phyloP scores from a whole-genome alignment of 2,329 filamentous ascomycete genomes.

The Ascochyta pisi region DNA sequence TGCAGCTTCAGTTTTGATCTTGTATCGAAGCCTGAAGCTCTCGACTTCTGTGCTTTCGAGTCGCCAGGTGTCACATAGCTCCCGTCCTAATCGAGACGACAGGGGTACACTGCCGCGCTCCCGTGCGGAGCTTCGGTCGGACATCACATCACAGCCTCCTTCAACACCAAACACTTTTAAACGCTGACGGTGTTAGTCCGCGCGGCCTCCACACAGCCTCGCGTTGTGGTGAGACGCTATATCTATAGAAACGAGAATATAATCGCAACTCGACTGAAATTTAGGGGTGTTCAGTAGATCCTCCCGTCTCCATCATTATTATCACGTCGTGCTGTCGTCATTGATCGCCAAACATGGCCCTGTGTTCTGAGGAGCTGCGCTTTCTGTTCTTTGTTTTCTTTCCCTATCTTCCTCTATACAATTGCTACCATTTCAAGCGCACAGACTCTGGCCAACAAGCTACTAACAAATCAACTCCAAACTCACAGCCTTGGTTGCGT shows the following conservation, averaged over 20 bases:
- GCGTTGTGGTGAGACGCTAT: background rate
- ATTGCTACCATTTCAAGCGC: constrained; percentile 20
- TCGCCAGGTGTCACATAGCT: constrained; percentile 36
- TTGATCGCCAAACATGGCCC: constrained; percentile 28
- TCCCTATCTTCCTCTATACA: constrained; percentile 37
- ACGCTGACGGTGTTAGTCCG: background rate
- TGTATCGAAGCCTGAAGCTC: no score
- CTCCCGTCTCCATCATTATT: constrained; percentile 21
- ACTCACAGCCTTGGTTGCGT: background rate
- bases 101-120: constrained; percentile 21
- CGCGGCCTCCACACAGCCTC: constrained; percentile 10
- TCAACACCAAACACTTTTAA: constrained; percentile 7
- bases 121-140: constrained; percentile 17
- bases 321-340: constrained; percentile 35
- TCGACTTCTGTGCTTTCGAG: background rate
- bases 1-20: background rate
- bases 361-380: constrained; percentile 27
- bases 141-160: constrained; percentile 10
- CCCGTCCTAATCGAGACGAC: constrained; percentile 20
- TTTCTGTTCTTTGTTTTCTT: constrained; percentile 40
- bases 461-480: background rate
- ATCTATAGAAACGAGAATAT: background rate
- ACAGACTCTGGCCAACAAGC: constrained; percentile 9
- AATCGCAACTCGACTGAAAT: background rate
- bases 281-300: background rate